These are phyloP conservation scores for Globisporangium takayamanum DNA, from an alignment of 352 stramenopile genomes.

Conservation along the genomic window DNA sequence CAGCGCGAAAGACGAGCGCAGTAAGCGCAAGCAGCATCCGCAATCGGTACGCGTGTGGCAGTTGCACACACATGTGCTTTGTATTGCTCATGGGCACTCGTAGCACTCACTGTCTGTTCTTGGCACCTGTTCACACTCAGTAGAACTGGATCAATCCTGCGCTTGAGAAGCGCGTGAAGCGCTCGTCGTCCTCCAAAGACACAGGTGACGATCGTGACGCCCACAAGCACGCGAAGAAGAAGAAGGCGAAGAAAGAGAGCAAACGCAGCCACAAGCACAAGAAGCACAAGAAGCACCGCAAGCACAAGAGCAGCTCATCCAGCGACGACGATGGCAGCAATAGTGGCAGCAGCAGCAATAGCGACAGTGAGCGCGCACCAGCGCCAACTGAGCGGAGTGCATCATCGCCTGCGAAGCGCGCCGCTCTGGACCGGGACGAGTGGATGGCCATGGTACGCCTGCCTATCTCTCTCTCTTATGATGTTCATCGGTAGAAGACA, in stretches of 20 bases:
- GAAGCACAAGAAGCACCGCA: constrained; percentile 34
- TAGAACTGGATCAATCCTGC: constrained; percentile 40
- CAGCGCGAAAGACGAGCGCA: constrained; percentile 7
- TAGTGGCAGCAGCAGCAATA: constrained; percentile 10
- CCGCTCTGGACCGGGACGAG: constrained; percentile 49
- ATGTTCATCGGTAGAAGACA: too few species aligned
- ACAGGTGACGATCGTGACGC: background rate
- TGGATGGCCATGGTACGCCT: constrained; percentile 70
- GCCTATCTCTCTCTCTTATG: background rate
- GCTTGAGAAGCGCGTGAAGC: constrained; percentile 28
- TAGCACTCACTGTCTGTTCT: background rate
- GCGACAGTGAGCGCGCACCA: background rate
- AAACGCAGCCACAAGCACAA: constrained; percentile 5
- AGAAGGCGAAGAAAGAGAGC: constrained; percentile 20
- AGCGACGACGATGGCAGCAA: constrained; percentile 15
- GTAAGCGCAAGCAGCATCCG: constrained; percentile 10
- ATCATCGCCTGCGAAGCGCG: background rate
- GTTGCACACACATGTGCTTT: too few species aligned
- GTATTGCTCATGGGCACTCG: background rate
- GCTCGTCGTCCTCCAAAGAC: constrained; percentile 1
- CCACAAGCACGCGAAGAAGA: constrained; percentile 5
- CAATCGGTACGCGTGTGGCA: constrained; percentile 15
- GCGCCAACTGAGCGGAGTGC: too few species aligned
- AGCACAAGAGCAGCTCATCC: constrained; percentile 27
- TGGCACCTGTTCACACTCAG: too few species aligned